A percentile compares a stretch with the other conserved stretches of the same genome.
Conservation (phyloP, 129 eudicot genomes). For the Tagetes patula region DNA sequence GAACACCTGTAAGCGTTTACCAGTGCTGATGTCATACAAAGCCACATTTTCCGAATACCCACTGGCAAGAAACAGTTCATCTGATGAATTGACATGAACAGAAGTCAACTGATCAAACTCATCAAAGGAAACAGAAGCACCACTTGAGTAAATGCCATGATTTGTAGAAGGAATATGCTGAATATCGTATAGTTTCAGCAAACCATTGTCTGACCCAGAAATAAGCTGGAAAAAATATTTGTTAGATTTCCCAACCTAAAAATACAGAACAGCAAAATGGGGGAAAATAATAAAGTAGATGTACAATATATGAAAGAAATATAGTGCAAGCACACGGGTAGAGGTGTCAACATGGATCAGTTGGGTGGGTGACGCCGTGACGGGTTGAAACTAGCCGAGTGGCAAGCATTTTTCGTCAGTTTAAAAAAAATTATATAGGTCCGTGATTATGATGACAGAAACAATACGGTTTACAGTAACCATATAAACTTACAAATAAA, state of each 20-base stretch:
- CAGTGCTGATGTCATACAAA: slow-evolving; percentile 72
- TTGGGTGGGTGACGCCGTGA: neutral
- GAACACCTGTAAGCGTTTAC: slow-evolving; percentile 74
- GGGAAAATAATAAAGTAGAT: neutral
- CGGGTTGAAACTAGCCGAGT: no score
- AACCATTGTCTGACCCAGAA: slow-evolving; percentile 95
- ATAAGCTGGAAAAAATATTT: slow-evolving; percentile 55
- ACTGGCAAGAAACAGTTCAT: slow-evolving; percentile 84
- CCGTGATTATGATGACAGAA: no score
- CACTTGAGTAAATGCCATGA: slow-evolving; percentile 30
- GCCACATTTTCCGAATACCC: slow-evolving; percentile 87
- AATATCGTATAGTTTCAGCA: slow-evolving; percentile 73
- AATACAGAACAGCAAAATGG: neutral
- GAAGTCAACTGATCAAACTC: slow-evolving; percentile 95
- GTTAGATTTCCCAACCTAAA: neutral
- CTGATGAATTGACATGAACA: slow-evolving; percentile 88
- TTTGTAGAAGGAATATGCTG: slow-evolving; percentile 42
- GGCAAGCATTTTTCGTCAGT: no score
- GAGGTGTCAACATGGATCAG: neutral
- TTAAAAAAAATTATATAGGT: no score
- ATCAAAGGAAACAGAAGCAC: slow-evolving; percentile 52
- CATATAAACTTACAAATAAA: no score
- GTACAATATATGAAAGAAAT: neutral
- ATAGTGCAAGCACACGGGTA: neutral
- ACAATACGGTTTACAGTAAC: no score